A percentile compares a stretch with the other conserved stretches of the same genome.
These are phyloP conservation scores for Myriosclerotinia curreyana DNA, from an alignment of 2,329 filamentous ascomycete species.

Conservation along the genomic window DNA sequence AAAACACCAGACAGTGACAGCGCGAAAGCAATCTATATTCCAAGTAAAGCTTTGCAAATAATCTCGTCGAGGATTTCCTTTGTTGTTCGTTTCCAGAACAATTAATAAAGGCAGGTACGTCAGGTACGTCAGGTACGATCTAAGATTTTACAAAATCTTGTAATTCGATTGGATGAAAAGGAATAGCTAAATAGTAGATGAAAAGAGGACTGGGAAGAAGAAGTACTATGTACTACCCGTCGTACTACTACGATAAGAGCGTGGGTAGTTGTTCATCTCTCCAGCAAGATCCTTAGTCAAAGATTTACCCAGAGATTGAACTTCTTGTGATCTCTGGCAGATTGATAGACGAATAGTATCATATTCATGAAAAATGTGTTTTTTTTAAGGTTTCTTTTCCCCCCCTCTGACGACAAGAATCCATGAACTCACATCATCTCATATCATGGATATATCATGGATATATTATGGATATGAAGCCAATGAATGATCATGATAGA, in stretches of 20 bases:
- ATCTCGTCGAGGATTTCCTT: background rate
- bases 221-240: no score
- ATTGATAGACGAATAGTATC: background rate
- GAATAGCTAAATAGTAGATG: background rate
- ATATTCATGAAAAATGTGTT: no score
- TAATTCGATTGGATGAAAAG: slow-evolving; percentile 2
- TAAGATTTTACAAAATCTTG: background rate
- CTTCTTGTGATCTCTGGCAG: background rate
- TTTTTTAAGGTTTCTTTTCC: background rate
- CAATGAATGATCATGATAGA: no score
- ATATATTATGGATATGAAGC: background rate
- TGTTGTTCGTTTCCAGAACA: slow-evolving; percentile 20
- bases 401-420: background rate
- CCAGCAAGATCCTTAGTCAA: no score
- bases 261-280: no score
- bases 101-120: background rate
- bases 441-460: background rate
- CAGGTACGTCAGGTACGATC: background rate
- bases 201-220: background rate
- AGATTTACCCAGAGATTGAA: no score
- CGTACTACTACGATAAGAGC: no score
- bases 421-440: background rate
- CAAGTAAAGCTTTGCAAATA: slow-evolving; percentile 31
- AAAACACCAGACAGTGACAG: background rate
- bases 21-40: slow-evolving; percentile 33